These are phyloP conservation scores for Euclidium syriacum DNA, from an alignment of 345 rosid genomes.

Conservation along the genomic window DNA sequence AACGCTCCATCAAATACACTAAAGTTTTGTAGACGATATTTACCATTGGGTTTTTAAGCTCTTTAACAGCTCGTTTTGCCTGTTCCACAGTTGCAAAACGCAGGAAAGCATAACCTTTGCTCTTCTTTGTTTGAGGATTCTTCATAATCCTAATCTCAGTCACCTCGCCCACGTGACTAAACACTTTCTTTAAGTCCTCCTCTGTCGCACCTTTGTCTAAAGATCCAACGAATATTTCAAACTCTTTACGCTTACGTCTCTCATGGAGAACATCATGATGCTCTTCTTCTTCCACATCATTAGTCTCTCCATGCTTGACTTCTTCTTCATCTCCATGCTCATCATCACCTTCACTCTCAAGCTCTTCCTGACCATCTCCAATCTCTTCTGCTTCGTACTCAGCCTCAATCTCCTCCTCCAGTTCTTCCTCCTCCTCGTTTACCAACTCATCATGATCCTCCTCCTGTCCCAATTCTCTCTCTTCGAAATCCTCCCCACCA, in stretches of 20 bases:
- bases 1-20: slow-evolving; percentile 31
- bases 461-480: slow-evolving; percentile 64
- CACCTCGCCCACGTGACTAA: slow-evolving; percentile 75
- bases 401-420: slow-evolving; percentile 50
- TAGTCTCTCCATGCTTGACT: slow-evolving; percentile 43
- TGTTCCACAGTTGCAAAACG: slow-evolving; percentile 91
- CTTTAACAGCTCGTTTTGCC: slow-evolving; percentile 81
- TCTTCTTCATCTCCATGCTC: slow-evolving; percentile 46
- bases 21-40: slow-evolving; percentile 32
- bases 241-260: slow-evolving; percentile 94
- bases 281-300: slow-evolving; percentile 46
- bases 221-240: slow-evolving; percentile 92
- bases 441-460: slow-evolving; percentile 51
- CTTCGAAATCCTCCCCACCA: slow-evolving; percentile 64
- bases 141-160: slow-evolving; percentile 83
- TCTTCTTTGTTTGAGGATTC: slow-evolving; percentile 89
- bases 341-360: slow-evolving; percentile 53
- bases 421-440: slow-evolving; percentile 56
- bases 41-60: slow-evolving; percentile 90
- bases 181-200: slow-evolving; percentile 77
- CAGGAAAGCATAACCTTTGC: slow-evolving; percentile 95
- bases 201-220: slow-evolving; percentile 83
- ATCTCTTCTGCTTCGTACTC: slow-evolving; percentile 67
- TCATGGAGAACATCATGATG: slow-evolving; percentile 71
- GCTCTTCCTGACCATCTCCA: slow-evolving; percentile 56